Conservation (phyloP, 768 basidiomycete species). For the Erythrobasidium yunnanense region DNA sequence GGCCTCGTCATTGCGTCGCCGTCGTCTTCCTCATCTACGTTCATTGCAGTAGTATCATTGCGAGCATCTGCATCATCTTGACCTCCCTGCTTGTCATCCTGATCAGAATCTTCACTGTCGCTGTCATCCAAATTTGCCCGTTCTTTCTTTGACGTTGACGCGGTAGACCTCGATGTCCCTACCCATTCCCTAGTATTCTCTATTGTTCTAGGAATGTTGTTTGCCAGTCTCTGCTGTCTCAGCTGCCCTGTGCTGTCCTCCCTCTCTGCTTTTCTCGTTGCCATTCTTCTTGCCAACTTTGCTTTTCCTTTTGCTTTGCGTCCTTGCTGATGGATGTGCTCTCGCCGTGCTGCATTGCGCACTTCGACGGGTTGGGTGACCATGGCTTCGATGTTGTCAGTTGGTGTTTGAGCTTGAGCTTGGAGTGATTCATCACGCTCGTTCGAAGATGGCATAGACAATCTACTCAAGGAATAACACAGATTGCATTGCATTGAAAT, state of each 20-base stretch:
- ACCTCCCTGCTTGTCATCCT: not conserved
- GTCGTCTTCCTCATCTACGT: not conserved
- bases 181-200: slow-evolving; percentile 79
- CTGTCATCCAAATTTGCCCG: not conserved
- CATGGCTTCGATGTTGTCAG: not conserved
- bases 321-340: slow-evolving; percentile 27
- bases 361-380: not conserved
- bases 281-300: slow-evolving; percentile 58
- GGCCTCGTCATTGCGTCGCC: slow-evolving; percentile 24
- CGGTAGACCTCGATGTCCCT: slow-evolving; percentile 28
- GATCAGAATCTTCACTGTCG: slow-evolving; percentile 6
- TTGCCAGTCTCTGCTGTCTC: slow-evolving; percentile 48
- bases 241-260: slow-evolving; percentile 65
- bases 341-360: slow-evolving; percentile 21
- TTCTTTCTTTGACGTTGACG: not conserved
- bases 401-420: not conserved
- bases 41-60: not conserved
- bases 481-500: too few relatives aligned
- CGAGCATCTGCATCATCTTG: not conserved
- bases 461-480: too few relatives aligned
- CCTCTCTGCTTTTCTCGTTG: slow-evolving; percentile 66
- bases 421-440: too few relatives aligned
- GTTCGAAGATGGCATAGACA: too few relatives aligned
- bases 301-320: slow-evolving; percentile 32
- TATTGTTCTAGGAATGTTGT: slow-evolving; percentile 49